Evolutionary conservation across 2,329 filamentous ascomycete species (phyloP).

Genomic region (Tothia fuscella): DNA sequence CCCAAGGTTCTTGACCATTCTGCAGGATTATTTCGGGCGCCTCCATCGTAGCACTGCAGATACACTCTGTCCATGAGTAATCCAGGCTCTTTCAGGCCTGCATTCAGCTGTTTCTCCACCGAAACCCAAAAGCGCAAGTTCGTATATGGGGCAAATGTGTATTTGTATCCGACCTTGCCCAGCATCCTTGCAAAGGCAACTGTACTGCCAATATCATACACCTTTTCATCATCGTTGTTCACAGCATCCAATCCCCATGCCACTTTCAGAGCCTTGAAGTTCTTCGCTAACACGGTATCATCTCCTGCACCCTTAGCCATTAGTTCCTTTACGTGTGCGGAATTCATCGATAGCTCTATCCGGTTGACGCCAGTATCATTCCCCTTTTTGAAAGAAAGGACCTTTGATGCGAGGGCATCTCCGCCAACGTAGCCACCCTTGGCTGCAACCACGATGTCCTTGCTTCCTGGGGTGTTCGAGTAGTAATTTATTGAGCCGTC

Average conservation of each 20-base stretch:
- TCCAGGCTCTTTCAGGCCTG: too few species aligned
- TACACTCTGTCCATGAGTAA: too few species aligned
- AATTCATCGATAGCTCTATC: slow-evolving; percentile 34
- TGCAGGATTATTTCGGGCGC: too few species aligned
- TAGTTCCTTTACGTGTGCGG: slow-evolving; percentile 29
- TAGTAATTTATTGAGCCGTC: slow-evolving; percentile 37
- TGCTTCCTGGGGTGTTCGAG: slow-evolving; percentile 19
- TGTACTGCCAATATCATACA: slow-evolving; percentile 33
- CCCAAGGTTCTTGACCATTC: too few species aligned
- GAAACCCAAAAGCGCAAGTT: too few species aligned
- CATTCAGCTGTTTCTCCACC: too few species aligned
- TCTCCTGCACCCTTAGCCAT: slow-evolving; percentile 24
- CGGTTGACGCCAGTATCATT: slow-evolving; percentile 23
- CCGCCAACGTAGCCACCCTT: slow-evolving; percentile 37
- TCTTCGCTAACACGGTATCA: slow-evolving; percentile 26
- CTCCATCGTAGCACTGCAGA: too few species aligned
- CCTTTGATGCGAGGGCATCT: slow-evolving; percentile 35
- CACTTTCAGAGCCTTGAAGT: slow-evolving; percentile 28
- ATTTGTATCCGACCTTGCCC: slow-evolving; percentile 29
- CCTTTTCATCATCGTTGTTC: slow-evolving; percentile 35
- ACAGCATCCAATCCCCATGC: slow-evolving; percentile 35
- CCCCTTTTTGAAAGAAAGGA: slow-evolving; percentile 30
- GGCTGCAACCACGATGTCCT: slow-evolving; percentile 25
- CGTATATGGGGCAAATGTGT: slow-evolving; percentile 35
- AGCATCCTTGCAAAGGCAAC: slow-evolving; percentile 33